Evolutionary conservation across 1,139 yeast genomes (phyloP), one percentile per base, ranked within the genome.

Genomic region (Yamadazyma taylorii): DNA sequence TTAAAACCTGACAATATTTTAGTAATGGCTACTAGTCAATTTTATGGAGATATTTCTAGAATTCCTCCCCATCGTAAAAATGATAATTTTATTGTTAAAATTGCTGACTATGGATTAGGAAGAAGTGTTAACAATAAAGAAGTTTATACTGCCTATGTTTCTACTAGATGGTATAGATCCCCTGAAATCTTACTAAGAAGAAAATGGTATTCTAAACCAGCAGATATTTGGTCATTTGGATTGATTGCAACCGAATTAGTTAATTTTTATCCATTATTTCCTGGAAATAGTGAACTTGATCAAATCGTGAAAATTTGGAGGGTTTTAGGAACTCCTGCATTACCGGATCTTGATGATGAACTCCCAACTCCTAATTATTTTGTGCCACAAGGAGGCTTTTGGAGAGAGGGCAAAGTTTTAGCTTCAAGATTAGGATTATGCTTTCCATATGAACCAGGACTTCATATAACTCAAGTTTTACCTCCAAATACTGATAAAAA

Each of bases 171-270:
- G 97, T 92, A 92, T 58, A 71, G 98, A 43, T 82, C 97, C 0
- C 98, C 98, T 0, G 98, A 92, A 60, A 84, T 92, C 31, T 68
- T 92, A 31, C 67, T 92, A 40, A 73, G 92, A 44, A 77, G 78
- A 45, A 73, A 73, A 7, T 63, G 62, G 49, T 88, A 92, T 57
- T 78, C 92, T 0, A 74, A 69, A 36, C 89, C 95, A 0, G 78
- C 88, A 30, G 98, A 92, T 65, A 77, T 90, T 29, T 92, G 97
- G 97, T 96, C 97, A 0, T 85, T 88, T 64, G 97, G 95, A 1
- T 74, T 84, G 21, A 87, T 92, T 33, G 90, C 92, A 0, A 79
- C 79, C 5, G 98, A 92, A 59, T 67, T 87, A 32, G 85, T 88
- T 15, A 81, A 80, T 31, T 79, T 85, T 48, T 58, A 69, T 29